phyloP scores from a whole-genome alignment of 768 basidiomycete genomes.

The Dacryopinax primogenitus region DNA sequence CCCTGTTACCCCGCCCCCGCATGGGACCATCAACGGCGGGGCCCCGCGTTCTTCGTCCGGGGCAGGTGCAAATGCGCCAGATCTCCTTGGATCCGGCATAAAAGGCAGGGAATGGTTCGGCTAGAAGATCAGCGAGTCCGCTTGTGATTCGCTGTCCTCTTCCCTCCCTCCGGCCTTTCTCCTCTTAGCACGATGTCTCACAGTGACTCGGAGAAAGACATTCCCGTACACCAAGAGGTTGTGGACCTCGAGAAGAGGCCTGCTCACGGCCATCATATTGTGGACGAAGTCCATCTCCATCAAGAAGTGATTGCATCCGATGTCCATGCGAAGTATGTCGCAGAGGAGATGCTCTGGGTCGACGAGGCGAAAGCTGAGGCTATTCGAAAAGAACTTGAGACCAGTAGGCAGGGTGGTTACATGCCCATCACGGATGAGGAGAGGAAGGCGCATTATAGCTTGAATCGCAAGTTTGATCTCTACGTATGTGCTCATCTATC shows the following conservation, averaged over 20 bases:
- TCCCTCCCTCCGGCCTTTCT: neutral
- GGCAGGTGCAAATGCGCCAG: neutral
- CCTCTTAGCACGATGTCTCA: neutral
- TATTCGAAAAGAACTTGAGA: neutral
- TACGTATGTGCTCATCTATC: neutral
- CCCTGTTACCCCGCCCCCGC: neutral
- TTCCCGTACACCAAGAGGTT: neutral
- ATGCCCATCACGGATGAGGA: neutral
- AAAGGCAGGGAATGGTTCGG: neutral
- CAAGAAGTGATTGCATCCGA: neutral
- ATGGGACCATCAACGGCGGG: neutral
- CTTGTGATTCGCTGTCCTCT: neutral
- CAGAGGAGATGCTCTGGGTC: constrained; percentile 3
- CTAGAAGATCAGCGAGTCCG: neutral
- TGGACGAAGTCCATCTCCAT: neutral
- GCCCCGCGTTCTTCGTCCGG: neutral
- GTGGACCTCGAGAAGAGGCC: neutral
- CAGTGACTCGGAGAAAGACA: constrained; percentile 4
- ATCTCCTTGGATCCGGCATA: neutral
- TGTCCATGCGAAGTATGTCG: neutral
- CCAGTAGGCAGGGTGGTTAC: constrained; percentile 2
- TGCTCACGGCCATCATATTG: neutral
- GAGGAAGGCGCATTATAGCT: neutral
- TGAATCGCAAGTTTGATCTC: constrained; percentile 1
- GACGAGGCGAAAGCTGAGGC: constrained; percentile 3